phyloP scores from a whole-genome alignment of 345 rosid species.

The Clausena lansium region DNA sequence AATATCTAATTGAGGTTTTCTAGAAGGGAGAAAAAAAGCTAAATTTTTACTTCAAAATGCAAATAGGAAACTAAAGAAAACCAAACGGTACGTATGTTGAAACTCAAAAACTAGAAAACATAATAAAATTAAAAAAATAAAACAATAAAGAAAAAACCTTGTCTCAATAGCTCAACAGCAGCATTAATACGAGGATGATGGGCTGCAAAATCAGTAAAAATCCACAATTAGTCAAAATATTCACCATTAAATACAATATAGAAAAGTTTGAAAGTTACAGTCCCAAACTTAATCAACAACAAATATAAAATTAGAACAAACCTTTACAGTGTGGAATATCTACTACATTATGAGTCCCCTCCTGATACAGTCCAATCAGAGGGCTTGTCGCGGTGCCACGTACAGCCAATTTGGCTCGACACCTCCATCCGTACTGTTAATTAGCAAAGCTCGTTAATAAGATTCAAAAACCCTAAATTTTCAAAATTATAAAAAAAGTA shows the following conservation, averaged over 20 bases:
- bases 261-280: not conserved
- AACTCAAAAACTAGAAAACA: not conserved
- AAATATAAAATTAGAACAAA: constrained; percentile 9
- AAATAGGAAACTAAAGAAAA: not conserved
- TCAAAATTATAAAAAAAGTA: not conserved
- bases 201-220: constrained; percentile 46
- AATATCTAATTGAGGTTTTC: not conserved
- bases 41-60: no score
- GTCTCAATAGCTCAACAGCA: constrained; percentile 72
- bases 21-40: not conserved
- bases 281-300: not conserved
- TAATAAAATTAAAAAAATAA: no score
- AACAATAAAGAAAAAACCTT: constrained; percentile 40
- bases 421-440: constrained; percentile 87
- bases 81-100: not conserved
- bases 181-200: constrained; percentile 92
- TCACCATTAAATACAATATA: not conserved
- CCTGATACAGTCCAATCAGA: constrained; percentile 81
- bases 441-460: constrained; percentile 15
- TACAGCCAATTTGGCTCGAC: constrained; percentile 86
- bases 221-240: constrained; percentile 7
- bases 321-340: constrained; percentile 91
- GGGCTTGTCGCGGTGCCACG: constrained; percentile 72
- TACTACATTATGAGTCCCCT: constrained; percentile 79
- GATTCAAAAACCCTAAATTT: constrained; percentile 16